Evolutionary conservation across 352 stramenopile genomes (phyloP), one percentile per base, ranked within the genome.

Genomic region (Phytopythium montanum): DNA sequence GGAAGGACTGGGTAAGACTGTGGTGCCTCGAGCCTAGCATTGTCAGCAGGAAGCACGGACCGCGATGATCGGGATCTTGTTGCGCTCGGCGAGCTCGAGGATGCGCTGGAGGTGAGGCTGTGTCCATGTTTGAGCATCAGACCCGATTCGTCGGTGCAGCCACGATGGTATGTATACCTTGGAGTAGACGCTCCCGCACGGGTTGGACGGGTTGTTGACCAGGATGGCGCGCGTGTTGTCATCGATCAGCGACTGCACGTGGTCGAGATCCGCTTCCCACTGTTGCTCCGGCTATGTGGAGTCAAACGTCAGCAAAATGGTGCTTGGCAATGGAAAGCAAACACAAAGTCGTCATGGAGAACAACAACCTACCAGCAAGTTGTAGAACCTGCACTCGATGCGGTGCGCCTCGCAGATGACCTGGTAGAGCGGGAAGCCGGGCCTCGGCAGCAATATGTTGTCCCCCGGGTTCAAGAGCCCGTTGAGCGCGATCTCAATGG

Each of bases 191-290:
- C 86, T 96, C 28, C 96, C 96, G 44, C 95, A 98, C 8, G 96
- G 92, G 76, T 98, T 99, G 25, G 70, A 92, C 72, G 63, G 96
- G 75, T 99, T 99, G 72, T 97, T 98, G 23, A 99, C 69, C 10
- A 99, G 58, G 50, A 99, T 98, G 13, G 89, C 77, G 58, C 85
- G 90, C n/a, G 87, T 97, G 51, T 85, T 85, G 25, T 79, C 74
- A 55, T 95, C 77, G 29, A 98, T 73, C 8, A 95, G 69, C 5
- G 79, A 82, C 68, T 98, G 80, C 54, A 99, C 87, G 48, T 97
- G 81, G 51, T 93, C 79, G 28, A 98, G 62, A 64, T 99, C 94
- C 28, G 81, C 88, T 52, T 98, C 88, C 95, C 95, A 99, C 60
- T 94, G 88, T 48, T 85, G 78, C 34, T 96, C 74, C 4, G 92